phyloP scores from a whole-genome alignment of 2,329 filamentous ascomycete species.

The Scedosporium aurantiacum region DNA sequence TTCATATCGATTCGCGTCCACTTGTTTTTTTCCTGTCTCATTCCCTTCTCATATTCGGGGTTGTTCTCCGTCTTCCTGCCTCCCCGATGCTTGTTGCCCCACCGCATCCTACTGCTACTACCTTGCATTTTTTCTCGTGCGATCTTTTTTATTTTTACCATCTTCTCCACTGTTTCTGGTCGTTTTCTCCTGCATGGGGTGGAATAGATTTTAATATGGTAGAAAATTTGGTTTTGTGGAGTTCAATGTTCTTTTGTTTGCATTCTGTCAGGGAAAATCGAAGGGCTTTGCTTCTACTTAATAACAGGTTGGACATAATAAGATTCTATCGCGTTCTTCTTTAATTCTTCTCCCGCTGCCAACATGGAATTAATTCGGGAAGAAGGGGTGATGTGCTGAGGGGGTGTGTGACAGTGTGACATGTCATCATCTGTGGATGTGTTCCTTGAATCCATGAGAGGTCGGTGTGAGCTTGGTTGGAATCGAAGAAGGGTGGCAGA shows the following conservation, averaged over 20 bases:
- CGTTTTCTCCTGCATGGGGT: neutral
- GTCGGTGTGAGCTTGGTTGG: neutral
- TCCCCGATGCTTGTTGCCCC: neutral
- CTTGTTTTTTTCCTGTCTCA: neutral
- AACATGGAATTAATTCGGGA: neutral
- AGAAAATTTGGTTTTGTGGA: neutral
- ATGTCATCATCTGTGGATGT: neutral
- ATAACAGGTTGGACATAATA: neutral
- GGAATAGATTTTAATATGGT: neutral
- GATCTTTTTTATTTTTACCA: neutral
- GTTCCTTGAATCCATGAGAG: neutral
- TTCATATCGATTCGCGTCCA: neutral
- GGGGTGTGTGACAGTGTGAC: neutral
- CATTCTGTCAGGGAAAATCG: neutral
- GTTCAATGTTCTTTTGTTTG: constrained; percentile 3
- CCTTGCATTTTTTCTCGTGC: neutral
- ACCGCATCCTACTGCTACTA: neutral
- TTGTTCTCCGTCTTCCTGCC: neutral
- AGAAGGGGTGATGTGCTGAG: neutral
- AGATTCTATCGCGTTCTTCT: neutral
- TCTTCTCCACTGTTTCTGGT: neutral
- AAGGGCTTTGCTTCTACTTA: neutral
- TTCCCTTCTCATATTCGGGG: neutral
- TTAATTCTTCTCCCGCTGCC: neutral
- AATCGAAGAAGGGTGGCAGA: neutral